Conservation (phyloP, 805 yeast species). For the Hanseniaspora taiwanica region DNA sequence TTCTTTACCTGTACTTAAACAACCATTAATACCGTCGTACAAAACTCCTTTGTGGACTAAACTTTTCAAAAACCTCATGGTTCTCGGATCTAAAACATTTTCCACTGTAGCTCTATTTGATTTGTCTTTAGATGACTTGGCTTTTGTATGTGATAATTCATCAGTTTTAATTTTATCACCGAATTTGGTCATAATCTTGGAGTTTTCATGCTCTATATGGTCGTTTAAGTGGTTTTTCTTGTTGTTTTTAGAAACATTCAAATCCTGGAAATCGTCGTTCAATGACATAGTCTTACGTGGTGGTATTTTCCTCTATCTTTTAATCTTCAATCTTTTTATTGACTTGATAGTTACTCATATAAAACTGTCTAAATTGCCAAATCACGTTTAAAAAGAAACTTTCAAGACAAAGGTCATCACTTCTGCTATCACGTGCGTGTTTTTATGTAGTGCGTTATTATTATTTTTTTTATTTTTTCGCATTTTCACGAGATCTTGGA, state of each 20-base stretch:
- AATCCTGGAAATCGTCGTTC: neutral
- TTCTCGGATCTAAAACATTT: conserved; percentile 91
- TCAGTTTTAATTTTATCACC: conserved; percentile 54
- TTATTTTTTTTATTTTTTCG: too few relatives aligned
- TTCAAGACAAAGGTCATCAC: too few relatives aligned
- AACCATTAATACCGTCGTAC: conserved; percentile 70
- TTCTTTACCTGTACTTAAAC: conserved; percentile 93
- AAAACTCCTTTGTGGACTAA: conserved; percentile 75
- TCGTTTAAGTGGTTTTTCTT: conserved; percentile 2
- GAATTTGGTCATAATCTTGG: conserved; percentile 45
- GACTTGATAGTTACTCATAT: too few relatives aligned
- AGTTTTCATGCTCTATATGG: conserved; percentile 25
- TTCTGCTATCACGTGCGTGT: too few relatives aligned
- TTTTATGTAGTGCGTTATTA: too few relatives aligned
- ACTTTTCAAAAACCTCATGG: conserved; percentile 69
- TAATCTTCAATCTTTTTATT: too few relatives aligned
- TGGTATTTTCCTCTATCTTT: neutral
- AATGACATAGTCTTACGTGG: neutral
- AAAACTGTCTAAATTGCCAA: too few relatives aligned
- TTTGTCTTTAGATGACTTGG: conserved; percentile 59
- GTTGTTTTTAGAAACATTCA: neutral
- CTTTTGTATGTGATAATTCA: conserved; percentile 39
- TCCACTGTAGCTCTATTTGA: conserved; percentile 95
- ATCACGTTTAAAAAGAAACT: too few relatives aligned
- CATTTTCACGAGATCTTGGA: too few relatives aligned